Evolutionary conservation across 495 filamentous ascomycete genomes (phyloP).

Genomic region (Penicillium dipodomyicola): DNA sequence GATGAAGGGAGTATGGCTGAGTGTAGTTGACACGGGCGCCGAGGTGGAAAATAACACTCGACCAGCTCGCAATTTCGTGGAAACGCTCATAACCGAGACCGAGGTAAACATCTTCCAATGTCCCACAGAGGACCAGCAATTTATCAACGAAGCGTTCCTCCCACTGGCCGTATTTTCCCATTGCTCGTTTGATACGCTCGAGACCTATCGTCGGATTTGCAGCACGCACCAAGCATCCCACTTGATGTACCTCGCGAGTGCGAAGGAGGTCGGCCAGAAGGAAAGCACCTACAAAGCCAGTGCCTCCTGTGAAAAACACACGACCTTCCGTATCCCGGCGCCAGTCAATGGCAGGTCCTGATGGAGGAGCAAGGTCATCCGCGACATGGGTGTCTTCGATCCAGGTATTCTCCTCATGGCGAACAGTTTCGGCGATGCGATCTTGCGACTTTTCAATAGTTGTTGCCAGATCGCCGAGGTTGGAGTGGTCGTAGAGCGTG

Average conservation of each 20-base stretch:
- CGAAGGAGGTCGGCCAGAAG: conserved; percentile 10
- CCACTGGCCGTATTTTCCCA: too few relatives aligned
- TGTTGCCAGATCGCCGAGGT: neutral
- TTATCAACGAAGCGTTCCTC: too few relatives aligned
- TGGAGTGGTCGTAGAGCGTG: conserved; percentile 17
- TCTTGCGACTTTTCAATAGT: neutral
- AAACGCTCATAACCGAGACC: conserved; percentile 3
- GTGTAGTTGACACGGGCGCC: conserved; percentile 24
- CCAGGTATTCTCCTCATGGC: too few relatives aligned
- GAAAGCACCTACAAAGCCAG: conserved; percentile 68
- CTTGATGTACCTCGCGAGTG: conserved; percentile 6
- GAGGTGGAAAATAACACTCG: conserved; percentile 21
- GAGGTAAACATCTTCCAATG: too few relatives aligned
- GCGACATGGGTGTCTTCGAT: too few relatives aligned
- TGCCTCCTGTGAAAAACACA: conserved; percentile 67
- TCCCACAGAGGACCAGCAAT: too few relatives aligned
- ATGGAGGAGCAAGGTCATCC: too few relatives aligned
- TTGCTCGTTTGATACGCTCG: too few relatives aligned
- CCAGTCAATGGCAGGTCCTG: conserved; percentile 13
- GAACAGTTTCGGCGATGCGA: too few relatives aligned
- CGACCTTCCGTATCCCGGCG: conserved; percentile 23
- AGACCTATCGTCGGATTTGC: neutral
- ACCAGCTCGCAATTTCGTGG: conserved; percentile 21
- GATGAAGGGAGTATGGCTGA: conserved; percentile 21
- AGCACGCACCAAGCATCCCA: conserved; percentile 16